A percentile compares a stretch with the other conserved stretches of the same genome.
Evolutionary conservation across 306 rosid species (phyloP).

Genomic region (Ochetophila trinervis): DNA sequence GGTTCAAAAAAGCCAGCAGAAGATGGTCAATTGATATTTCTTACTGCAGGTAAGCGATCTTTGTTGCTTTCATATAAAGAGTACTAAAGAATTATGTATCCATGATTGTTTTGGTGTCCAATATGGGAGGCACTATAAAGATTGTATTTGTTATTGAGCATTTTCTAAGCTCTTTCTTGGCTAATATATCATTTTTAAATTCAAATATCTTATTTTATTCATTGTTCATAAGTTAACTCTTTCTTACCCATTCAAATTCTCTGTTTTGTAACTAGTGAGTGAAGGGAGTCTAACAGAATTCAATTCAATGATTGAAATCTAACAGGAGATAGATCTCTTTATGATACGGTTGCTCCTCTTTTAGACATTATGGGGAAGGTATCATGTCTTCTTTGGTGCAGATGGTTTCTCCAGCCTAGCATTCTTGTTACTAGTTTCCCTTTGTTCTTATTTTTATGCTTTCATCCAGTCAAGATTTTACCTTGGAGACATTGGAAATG

Average conservation of each 20-base stretch:
- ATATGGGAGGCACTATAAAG: background rate
- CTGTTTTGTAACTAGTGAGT: conserved; percentile 9
- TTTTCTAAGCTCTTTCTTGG: no score
- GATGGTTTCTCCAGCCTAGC: background rate
- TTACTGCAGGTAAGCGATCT: conserved; percentile 68
- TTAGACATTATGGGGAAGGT: conserved; percentile 98
- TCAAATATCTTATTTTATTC: conserved; percentile 5
- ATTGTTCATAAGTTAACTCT: conserved; percentile 6
- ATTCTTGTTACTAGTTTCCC: conserved; percentile 12
- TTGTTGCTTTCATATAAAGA: conserved; percentile 2
- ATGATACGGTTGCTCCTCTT: conserved; percentile 55
- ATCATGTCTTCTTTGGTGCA: conserved; percentile 17
- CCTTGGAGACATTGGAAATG: conserved; percentile 93
- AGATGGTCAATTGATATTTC: conserved; percentile 94
- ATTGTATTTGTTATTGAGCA: background rate
- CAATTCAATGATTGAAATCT: conserved; percentile 36
- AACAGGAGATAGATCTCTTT: conserved; percentile 85
- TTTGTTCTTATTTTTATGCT: conserved; percentile 26
- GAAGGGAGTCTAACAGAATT: conserved; percentile 25
- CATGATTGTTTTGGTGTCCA: background rate
- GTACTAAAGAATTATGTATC: background rate
- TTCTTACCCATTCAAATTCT: conserved; percentile 4
- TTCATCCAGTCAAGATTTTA: conserved; percentile 71
- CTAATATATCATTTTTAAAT: conserved; percentile 4
- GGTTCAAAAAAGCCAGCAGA: conserved; percentile 97